Base-by-base conservation (phyloP, 805 yeast genomes). In the Hanseniaspora mollemarum region DNA sequence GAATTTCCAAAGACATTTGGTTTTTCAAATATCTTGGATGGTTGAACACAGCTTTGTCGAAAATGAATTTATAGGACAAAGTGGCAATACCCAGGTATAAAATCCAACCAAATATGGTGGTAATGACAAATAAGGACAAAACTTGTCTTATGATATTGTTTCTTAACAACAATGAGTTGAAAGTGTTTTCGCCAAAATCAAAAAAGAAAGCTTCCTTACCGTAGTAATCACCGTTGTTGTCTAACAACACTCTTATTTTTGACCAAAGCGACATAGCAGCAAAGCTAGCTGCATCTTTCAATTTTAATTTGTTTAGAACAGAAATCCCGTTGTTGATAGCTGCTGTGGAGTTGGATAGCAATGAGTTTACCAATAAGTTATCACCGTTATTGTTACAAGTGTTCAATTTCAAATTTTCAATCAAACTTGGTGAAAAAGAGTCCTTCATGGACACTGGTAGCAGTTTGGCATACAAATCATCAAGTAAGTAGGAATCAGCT, bases 11-110 rank as follows among this genome's bases (percentile, higher is more conserved):
- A 4, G 76, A 68, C 77, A 92, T 79, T 70, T 92, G 98, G 69
- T 92, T 90, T 65, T 92, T 92, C 67, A 92, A 74, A 67, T 85
- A 90, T 65, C 95, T 77, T 54, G 98, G 98, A 66, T 92, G 98
- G 68, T 90, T 86, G 75, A 90, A 87, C 53, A 87, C 85, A 50
- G 80, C 80, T 62, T 81, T 83, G 67, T 92, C 96, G 63, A 86
- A 92, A 22, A 92, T 79, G 58, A 82, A 78, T 33, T 72, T 57
- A 64, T 84, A 92, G 10, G 94, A 80, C n/a, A 83, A 59, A 15
- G 80, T 71, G 2, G 97, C 97, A 48, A 79, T 81, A 18, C 68
- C 57, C 39, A 87, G 70, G 66, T 92, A 92, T 41, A 90, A 67
- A n/a, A 80, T 35, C 84, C 90, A 81, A 39, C 97, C 98, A 60